Evolutionary conservation across 2,329 filamentous ascomycete species (phyloP).

Genomic region (Aspergillus fructus): DNA sequence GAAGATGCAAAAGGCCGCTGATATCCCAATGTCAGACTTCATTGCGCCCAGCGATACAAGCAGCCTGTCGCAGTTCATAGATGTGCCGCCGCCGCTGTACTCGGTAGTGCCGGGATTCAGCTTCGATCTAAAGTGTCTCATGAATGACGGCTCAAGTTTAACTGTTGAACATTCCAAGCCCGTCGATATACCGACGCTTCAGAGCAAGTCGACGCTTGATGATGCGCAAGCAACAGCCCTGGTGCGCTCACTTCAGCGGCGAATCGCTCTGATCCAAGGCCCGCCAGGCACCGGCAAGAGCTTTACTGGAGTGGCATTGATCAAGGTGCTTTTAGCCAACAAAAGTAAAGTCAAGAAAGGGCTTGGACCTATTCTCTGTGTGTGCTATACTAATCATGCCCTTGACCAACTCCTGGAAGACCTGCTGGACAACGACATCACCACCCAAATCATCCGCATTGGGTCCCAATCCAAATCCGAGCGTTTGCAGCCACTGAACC

Average conservation of each 20-base stretch:
- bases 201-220: slow-evolving; percentile 20
- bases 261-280: slow-evolving; percentile 27
- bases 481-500: slow-evolving; percentile 50
- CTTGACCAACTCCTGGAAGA: slow-evolving; percentile 62
- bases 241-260: slow-evolving; percentile 16
- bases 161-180: slow-evolving; percentile 14
- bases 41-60: slow-evolving; percentile 34
- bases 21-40: slow-evolving; percentile 53
- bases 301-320: slow-evolving; percentile 27
- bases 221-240: slow-evolving; percentile 22
- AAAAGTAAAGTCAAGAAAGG: slow-evolving; percentile 1
- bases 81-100: slow-evolving; percentile 51
- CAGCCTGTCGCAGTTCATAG: slow-evolving; percentile 15
- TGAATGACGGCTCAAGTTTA: slow-evolving; percentile 24
- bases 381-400: slow-evolving; percentile 56
- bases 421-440: slow-evolving; percentile 42
- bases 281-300: slow-evolving; percentile 32
- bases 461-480: slow-evolving; percentile 60
- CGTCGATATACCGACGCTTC: slow-evolving; percentile 18
- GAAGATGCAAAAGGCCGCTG: slow-evolving; percentile 44
- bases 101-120: slow-evolving; percentile 49
- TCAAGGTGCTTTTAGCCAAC: slow-evolving; percentile 26
- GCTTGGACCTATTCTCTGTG: slow-evolving; percentile 49
- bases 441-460: slow-evolving; percentile 57
- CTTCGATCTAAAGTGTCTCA: slow-evolving; percentile 39